Conservation (phyloP, 345 rosid genomes). For the Aquilaria yunnanensis region DNA sequence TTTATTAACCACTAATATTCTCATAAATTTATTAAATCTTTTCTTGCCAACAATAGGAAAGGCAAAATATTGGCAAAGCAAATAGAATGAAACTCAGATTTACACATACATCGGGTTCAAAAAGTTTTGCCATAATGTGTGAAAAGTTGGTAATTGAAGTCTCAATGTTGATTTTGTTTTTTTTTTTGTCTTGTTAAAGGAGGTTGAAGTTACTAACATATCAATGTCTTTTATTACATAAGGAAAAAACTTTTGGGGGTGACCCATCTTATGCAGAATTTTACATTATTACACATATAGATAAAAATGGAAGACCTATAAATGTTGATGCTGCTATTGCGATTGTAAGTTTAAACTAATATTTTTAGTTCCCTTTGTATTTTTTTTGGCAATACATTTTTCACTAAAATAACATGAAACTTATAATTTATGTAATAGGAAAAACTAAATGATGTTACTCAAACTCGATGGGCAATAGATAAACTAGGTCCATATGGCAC, state of each 20-base stretch:
- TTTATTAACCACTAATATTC: not conserved
- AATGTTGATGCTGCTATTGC: not conserved
- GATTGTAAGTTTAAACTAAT: not conserved
- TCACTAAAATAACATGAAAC: not conserved
- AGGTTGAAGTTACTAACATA: not conserved
- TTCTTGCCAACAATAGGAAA: not conserved
- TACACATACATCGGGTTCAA: not conserved
- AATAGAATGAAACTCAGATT: not conserved
- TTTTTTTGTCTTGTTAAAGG: not conserved
- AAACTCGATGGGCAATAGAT: not conserved
- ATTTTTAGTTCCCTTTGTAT: not conserved
- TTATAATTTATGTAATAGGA: not conserved
- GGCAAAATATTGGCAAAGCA: not conserved
- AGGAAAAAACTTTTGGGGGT: not conserved
- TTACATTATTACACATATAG: not conserved
- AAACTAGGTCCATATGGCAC: not conserved
- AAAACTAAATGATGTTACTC: not conserved
- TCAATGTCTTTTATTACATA: not conserved
- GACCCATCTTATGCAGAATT: not conserved
- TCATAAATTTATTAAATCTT: not conserved
- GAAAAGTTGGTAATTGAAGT: not conserved
- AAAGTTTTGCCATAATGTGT: not conserved
- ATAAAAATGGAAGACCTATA: not conserved
- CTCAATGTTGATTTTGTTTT: not conserved
- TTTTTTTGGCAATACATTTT: not conserved